These are phyloP conservation scores for Monosporascus ibericus DNA, from an alignment of 2,329 filamentous ascomycete genomes.

Conservation along the genomic window DNA sequence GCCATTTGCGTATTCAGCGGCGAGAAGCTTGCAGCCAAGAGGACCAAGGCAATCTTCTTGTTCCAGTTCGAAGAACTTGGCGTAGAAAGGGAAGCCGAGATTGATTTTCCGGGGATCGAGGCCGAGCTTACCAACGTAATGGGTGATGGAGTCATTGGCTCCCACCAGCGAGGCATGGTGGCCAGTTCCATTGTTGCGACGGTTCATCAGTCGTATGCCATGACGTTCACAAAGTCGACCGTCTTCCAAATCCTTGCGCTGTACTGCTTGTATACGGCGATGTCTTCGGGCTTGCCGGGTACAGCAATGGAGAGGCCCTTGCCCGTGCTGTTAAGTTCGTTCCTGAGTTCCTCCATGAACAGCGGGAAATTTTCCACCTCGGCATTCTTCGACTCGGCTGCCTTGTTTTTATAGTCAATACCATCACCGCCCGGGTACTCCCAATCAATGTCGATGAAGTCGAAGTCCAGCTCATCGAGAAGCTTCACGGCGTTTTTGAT, in stretches of 20 bases:
- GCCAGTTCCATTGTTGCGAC: slow-evolving; percentile 53
- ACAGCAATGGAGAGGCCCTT: slow-evolving; percentile 63
- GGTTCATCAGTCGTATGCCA: slow-evolving; percentile 72
- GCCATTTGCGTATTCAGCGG: slow-evolving; percentile 52
- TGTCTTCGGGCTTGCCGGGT: slow-evolving; percentile 55
- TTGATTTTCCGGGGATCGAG: slow-evolving; percentile 45
- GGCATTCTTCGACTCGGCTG: slow-evolving; percentile 51
- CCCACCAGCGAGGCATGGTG: slow-evolving; percentile 54
- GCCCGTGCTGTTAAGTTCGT: slow-evolving; percentile 43
- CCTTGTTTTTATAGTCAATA: slow-evolving; percentile 57
- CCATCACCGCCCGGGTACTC: slow-evolving; percentile 59
- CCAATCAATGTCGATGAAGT: slow-evolving; percentile 56
- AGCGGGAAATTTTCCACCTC: slow-evolving; percentile 59
- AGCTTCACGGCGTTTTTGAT: background rate
- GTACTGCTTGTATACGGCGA: slow-evolving; percentile 61
- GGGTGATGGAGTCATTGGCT: slow-evolving; percentile 41
- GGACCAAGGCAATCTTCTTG: slow-evolving; percentile 34
- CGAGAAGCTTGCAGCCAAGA: slow-evolving; percentile 46
- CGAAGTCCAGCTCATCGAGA: background rate
- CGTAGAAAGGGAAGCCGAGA: slow-evolving; percentile 58
- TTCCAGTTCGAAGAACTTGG: slow-evolving; percentile 54
- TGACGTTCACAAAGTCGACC: slow-evolving; percentile 64
- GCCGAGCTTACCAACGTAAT: slow-evolving; percentile 32
- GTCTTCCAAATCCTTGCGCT: slow-evolving; percentile 52
- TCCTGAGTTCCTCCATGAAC: slow-evolving; percentile 52